A percentile compares a stretch with the other conserved stretches of the same genome.
Conservation (phyloP, 768 basidiomycete genomes). For the Lactifluus pinguis region DNA sequence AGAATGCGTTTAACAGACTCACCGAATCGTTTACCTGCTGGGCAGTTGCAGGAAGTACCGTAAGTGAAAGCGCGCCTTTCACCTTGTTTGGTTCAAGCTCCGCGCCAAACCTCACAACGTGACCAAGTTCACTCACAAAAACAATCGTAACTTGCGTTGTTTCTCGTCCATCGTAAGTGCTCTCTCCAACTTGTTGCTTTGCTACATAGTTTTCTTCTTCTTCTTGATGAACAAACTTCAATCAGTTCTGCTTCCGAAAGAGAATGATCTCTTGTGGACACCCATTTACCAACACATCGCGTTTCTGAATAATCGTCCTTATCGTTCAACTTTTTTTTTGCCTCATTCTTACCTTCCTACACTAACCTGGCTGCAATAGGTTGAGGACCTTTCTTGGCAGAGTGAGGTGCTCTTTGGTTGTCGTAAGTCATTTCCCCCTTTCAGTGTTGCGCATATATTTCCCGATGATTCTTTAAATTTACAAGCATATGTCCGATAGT, state of each 20-base stretch:
- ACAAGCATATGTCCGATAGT: constrained; percentile 22
- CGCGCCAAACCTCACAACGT: background rate
- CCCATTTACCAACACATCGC: constrained; percentile 9
- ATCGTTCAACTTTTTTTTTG: background rate
- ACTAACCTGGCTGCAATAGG: constrained; percentile 2
- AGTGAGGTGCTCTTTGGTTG: background rate
- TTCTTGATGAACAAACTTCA: constrained; percentile 12
- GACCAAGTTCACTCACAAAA: too few species aligned
- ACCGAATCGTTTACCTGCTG: background rate
- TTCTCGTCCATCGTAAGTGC: background rate
- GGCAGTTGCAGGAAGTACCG: too few species aligned
- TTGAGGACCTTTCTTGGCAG: background rate
- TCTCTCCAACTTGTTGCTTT: background rate
- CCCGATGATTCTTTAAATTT: constrained; percentile 18
- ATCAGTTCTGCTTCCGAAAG: constrained; percentile 23
- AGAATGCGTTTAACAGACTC: background rate
- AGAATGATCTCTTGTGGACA: constrained; percentile 21
- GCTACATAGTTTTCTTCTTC: background rate
- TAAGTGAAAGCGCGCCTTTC: too few species aligned
- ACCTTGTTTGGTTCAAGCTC: background rate
- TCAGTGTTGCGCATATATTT: background rate
- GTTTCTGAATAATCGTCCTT: constrained; percentile 11
- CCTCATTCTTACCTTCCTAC: background rate
- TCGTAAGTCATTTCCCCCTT: constrained; percentile 3
- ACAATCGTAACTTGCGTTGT: too few species aligned